Percentiles rank a stretch among this genome's conserved stretches.
phyloP scores from a whole-genome alignment of 2,329 filamentous ascomycete genomes.

The Sclerotinia sclerotiorum region DNA sequence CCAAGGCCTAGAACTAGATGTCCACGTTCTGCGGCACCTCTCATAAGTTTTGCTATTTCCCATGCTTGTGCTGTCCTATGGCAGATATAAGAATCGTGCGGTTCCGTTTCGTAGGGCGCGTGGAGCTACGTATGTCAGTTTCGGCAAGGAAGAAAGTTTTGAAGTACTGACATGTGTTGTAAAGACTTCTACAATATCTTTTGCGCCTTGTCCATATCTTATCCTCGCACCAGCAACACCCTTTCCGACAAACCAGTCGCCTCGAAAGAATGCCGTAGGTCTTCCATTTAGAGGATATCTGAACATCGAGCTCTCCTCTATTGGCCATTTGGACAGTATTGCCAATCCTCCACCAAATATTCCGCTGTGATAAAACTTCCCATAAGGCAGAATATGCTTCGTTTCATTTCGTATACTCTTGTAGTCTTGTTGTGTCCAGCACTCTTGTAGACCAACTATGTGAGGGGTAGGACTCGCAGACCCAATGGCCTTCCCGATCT shows the following conservation, averaged over 20 bases:
- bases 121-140: conserved; percentile 61
- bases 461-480: conserved; percentile 66
- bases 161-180: conserved; percentile 71
- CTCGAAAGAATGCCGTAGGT: conserved; percentile 89
- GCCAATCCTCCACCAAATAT: conserved; percentile 87
- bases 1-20: conserved; percentile 84
- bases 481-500: conserved; percentile 82
- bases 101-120: conserved; percentile 79
- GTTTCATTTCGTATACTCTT: conserved; percentile 72
- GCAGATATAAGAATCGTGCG: conserved; percentile 81
- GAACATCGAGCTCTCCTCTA: conserved; percentile 84
- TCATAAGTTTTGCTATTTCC: conserved; percentile 89
- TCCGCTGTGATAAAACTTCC: conserved; percentile 89
- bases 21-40: conserved; percentile 74
- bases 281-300: conserved; percentile 89
- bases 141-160: neutral
- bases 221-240: conserved; percentile 84
- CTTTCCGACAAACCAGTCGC: conserved; percentile 96
- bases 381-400: conserved; percentile 74
- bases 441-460: conserved; percentile 93
- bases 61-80: conserved; percentile 92
- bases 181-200: conserved; percentile 82
- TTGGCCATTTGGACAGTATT: conserved; percentile 88
- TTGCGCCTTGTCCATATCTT: conserved; percentile 61
- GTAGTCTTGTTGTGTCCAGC: conserved; percentile 87